Evolutionary conservation across 2,329 filamentous ascomycete genomes (phyloP).

Genomic region (Talaromyces sp.): DNA sequence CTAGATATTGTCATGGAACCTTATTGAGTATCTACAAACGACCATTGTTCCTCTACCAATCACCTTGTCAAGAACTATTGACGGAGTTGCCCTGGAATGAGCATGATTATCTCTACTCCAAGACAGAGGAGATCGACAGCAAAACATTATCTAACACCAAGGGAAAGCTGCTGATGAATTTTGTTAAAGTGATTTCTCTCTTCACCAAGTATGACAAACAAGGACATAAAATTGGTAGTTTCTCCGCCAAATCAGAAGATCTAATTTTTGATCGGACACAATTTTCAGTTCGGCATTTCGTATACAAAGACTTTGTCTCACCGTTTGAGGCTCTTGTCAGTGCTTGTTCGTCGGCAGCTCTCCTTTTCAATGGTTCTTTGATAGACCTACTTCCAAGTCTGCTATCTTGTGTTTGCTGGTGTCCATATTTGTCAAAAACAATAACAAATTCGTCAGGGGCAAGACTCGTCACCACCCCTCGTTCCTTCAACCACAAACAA

Average conservation of each 20-base stretch:
- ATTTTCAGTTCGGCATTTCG: background rate
- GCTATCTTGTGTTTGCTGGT: background rate
- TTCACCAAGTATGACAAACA: background rate
- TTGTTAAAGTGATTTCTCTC: background rate
- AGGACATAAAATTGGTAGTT: background rate
- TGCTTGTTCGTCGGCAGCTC: background rate
- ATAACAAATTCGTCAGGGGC: background rate
- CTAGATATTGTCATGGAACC: background rate
- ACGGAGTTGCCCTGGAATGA: background rate
- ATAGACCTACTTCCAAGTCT: background rate
- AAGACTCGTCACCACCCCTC: background rate
- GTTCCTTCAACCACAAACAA: background rate
- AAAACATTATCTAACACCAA: background rate
- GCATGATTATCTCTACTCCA: background rate
- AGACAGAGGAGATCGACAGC: background rate
- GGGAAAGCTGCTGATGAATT: background rate
- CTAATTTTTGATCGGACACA: background rate
- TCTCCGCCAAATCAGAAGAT: background rate
- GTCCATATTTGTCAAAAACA: background rate
- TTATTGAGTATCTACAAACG: background rate
- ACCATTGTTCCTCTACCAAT: background rate
- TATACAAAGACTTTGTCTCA: background rate
- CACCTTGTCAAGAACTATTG: background rate
- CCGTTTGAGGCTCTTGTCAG: background rate
- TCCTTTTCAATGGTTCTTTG: background rate